Evolutionary conservation across 2,329 filamentous ascomycete genomes (phyloP).

Genomic region (Fusarium sp.): DNA sequence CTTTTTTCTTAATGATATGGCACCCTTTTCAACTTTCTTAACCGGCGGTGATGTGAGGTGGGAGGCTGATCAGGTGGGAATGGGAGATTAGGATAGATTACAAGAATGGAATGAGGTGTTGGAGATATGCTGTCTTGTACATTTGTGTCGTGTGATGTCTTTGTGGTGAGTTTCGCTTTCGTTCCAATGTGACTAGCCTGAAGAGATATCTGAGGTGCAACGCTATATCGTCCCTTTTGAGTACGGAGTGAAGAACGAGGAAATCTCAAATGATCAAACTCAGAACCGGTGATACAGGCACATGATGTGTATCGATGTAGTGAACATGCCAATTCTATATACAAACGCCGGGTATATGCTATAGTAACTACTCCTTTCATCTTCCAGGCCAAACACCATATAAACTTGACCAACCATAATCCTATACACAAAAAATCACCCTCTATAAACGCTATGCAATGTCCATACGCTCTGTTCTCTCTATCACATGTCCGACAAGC

Average conservation of each 20-base stretch:
- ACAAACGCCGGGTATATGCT: constrained; percentile 38
- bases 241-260: too few relatives aligned
- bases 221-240: too few relatives aligned
- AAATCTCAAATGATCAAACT: neutral
- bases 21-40: constrained; percentile 31
- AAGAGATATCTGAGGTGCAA: neutral
- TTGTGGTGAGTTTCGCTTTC: neutral
- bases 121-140: neutral
- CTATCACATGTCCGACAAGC: neutral
- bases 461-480: neutral
- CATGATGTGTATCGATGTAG: accelerated
- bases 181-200: neutral
- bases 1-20: constrained; percentile 42
- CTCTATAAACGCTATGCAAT: constrained; percentile 35
- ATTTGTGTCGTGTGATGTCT: neutral
- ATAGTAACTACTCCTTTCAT: neutral
- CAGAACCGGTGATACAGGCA: too few relatives aligned
- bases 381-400: neutral
- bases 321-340: neutral
- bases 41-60: neutral
- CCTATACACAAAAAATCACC: constrained; percentile 1
- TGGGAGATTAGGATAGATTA: neutral
- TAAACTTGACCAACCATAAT: neutral
- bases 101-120: neutral
- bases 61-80: neutral